phyloP scores from a whole-genome alignment of 805 yeast genomes.

The Yarrowia sp. region DNA sequence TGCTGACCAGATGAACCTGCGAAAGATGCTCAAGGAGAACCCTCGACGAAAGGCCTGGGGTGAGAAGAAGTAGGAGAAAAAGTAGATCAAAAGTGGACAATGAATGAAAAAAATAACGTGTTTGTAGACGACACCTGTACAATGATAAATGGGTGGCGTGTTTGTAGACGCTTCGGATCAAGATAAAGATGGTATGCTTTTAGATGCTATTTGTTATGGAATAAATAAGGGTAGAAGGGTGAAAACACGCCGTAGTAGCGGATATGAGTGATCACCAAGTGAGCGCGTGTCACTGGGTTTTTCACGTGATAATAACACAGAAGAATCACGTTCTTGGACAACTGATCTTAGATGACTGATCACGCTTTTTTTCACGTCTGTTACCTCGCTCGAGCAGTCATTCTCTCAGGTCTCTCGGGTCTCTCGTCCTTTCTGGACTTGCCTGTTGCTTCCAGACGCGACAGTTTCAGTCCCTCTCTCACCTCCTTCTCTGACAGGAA shows the following conservation, averaged over 20 bases:
- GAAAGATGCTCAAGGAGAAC: slow-evolving; percentile 32
- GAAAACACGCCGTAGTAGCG: not conserved
- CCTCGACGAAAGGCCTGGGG: slow-evolving; percentile 19
- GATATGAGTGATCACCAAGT: too few relatives aligned
- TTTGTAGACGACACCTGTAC: too few relatives aligned
- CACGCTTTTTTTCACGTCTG: not conserved
- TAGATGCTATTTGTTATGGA: not conserved
- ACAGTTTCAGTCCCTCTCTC: slow-evolving; percentile 24
- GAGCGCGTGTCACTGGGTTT: too few relatives aligned
- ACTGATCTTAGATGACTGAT: too few relatives aligned
- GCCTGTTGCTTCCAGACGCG: slow-evolving; percentile 2
- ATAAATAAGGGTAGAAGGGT: not conserved
- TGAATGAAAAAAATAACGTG: too few relatives aligned
- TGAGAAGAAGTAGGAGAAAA: not conserved
- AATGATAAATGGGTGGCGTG: too few relatives aligned
- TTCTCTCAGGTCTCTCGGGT: slow-evolving; percentile 3
- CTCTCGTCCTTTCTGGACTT: slow-evolving; percentile 13
- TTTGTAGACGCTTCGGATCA: not conserved
- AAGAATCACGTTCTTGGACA: too few relatives aligned
- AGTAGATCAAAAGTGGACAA: too few relatives aligned
- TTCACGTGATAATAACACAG: too few relatives aligned
- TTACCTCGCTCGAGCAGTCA: slow-evolving; percentile 10
- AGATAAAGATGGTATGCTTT: not conserved
- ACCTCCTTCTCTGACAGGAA: slow-evolving; percentile 28
- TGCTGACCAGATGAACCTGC: slow-evolving; percentile 24